Conservation (phyloP, 164 flowering plant genomes). For the Vitis rotundifolia region DNA sequence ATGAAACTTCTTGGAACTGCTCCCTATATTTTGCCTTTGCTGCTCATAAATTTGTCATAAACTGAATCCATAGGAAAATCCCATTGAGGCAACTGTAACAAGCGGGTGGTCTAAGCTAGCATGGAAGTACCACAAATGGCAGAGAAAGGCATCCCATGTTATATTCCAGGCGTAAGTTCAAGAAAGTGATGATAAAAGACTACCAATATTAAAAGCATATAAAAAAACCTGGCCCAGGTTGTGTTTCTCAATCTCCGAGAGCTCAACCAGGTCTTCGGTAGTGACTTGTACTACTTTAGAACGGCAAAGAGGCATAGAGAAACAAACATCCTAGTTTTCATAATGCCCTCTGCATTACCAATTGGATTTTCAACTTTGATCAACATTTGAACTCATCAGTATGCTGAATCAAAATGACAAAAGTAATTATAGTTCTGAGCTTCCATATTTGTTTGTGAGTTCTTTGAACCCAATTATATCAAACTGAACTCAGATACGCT, state of each 20-base stretch:
- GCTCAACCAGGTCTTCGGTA: conserved; percentile 84
- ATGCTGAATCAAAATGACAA: no score
- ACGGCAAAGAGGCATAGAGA: conserved; percentile 87
- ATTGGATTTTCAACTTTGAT: no score
- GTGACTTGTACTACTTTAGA: conserved; percentile 70
- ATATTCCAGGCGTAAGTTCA: not conserved
- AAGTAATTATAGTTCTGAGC: no score
- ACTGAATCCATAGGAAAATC: no score
- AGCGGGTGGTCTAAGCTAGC: not conserved
- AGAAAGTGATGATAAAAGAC: not conserved
- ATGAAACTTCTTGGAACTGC: no score
- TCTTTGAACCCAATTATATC: no score
- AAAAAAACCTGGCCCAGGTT: conserved; percentile 78
- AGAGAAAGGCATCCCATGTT: not conserved
- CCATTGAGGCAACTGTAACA: no score
- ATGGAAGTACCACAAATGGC: not conserved
- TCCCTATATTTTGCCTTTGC: no score
- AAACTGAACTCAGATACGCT: no score
- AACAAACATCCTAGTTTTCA: conserved; percentile 59
- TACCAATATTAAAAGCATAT: conserved; percentile 3
- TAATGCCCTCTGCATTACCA: not conserved
- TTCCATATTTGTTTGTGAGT: no score
- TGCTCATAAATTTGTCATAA: no score
- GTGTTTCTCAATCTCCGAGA: conserved; percentile 87
- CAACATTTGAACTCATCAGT: no score